phyloP scores from a whole-genome alignment of 371 early-diverging fungal species.

The Haplosporangium sp. region DNA sequence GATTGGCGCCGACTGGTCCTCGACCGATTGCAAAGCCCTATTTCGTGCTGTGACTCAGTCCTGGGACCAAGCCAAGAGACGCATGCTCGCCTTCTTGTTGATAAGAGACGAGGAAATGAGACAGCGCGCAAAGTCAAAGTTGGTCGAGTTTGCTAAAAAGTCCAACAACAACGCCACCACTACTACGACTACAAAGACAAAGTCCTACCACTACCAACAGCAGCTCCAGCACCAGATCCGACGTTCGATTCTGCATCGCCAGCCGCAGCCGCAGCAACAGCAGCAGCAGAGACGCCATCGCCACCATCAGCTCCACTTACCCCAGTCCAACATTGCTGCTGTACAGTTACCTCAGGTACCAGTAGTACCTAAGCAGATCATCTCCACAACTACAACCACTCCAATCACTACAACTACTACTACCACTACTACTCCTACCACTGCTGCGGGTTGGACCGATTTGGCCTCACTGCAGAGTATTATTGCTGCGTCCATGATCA shows the following conservation, averaged over 20 bases:
- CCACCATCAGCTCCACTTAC: conserved; percentile 14
- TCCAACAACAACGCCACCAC: conserved; percentile 6
- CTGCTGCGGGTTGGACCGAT: background rate
- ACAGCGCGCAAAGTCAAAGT: conserved; percentile 48
- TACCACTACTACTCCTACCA: background rate
- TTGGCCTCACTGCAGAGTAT: conserved; percentile 20
- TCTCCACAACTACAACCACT: background rate
- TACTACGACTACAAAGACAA: no score
- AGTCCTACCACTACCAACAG: background rate
- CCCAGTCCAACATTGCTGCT: conserved; percentile 24
- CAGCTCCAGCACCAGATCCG: conserved; percentile 12
- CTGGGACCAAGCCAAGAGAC: conserved; percentile 44
- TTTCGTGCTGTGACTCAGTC: conserved; percentile 47
- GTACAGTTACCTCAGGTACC: background rate
- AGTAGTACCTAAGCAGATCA: background rate
- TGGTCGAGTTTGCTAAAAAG: conserved; percentile 45
- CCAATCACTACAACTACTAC: conserved; percentile 6
- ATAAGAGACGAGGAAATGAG: conserved; percentile 54
- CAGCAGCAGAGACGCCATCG: conserved; percentile 15
- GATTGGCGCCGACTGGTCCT: conserved; percentile 54
- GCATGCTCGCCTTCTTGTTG: conserved; percentile 47
- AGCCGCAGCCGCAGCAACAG: conserved; percentile 20
- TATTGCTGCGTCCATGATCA: conserved; percentile 33
- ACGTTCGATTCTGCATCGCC: conserved; percentile 12
- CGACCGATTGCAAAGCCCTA: conserved; percentile 45